Conservation (phyloP, 2,329 filamentous ascomycete species). For the Ophiocordyceps sinensis region DNA sequence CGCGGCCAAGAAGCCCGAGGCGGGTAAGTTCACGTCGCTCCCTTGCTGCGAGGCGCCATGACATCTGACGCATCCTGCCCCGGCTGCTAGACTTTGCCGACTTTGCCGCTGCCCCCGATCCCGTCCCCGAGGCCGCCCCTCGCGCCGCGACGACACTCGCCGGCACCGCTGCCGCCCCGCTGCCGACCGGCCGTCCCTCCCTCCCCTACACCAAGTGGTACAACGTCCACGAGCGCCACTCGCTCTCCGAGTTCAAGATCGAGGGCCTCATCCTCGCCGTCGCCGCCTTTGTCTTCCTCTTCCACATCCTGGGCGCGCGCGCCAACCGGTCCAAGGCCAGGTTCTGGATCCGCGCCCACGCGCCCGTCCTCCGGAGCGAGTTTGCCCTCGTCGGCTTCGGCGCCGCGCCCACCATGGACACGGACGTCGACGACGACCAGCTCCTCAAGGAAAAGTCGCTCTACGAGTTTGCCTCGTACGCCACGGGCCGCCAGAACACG, state of each 20-base stretch:
- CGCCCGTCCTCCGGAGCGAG: constrained; percentile 58
- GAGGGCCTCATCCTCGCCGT: constrained; percentile 72
- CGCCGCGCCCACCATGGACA: constrained; percentile 34
- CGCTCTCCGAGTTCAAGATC: constrained; percentile 68
- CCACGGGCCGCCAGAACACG: constrained; percentile 81
- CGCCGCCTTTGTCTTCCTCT: constrained; percentile 56
- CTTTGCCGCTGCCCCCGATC: constrained; percentile 67
- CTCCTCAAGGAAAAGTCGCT: constrained; percentile 76
- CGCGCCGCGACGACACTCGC: constrained; percentile 32
- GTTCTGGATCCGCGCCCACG: constrained; percentile 66
- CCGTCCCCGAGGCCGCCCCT: constrained; percentile 36
- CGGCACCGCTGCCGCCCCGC: constrained; percentile 23
- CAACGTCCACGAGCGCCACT: constrained; percentile 83
- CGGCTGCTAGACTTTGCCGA: constrained; percentile 68
- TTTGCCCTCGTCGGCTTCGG: constrained; percentile 79
- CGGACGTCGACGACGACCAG: constrained; percentile 21
- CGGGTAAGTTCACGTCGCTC: constrained; percentile 29
- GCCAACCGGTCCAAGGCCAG: constrained; percentile 69
- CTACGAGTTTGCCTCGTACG: constrained; percentile 77
- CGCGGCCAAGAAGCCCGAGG: constrained; percentile 37
- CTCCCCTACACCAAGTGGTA: constrained; percentile 94
- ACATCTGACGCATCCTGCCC: background rate
- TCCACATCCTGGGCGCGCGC: constrained; percentile 71
- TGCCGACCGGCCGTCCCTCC: constrained; percentile 29
- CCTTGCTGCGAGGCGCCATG: background rate